Percentiles rank a stretch among this genome's conserved stretches.
Conservation (phyloP, 345 rosid genomes). For the Capsella bursapastoris region DNA sequence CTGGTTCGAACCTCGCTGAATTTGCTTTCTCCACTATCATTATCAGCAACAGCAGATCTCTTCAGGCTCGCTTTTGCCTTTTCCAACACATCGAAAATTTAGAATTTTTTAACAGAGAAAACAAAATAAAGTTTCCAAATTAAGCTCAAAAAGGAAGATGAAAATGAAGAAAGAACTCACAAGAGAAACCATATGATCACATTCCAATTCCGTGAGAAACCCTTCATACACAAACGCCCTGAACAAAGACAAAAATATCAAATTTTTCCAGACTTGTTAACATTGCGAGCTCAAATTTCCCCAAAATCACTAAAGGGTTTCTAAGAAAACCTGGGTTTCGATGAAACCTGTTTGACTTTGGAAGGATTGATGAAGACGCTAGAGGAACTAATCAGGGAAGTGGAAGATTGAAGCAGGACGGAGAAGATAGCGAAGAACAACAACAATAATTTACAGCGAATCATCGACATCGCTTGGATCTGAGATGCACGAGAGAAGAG, state of each 20-base stretch:
- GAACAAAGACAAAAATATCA: slow-evolving; percentile 26
- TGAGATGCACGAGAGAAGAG: background rate
- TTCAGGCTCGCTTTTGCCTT: slow-evolving; percentile 85
- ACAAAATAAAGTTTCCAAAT: slow-evolving; percentile 3
- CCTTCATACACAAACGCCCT: slow-evolving; percentile 97
- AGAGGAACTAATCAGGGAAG: slow-evolving; percentile 54
- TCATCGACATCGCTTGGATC: slow-evolving; percentile 33
- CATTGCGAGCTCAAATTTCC: background rate
- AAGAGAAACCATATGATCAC: slow-evolving; percentile 91
- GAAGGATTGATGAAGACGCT: slow-evolving; percentile 71
- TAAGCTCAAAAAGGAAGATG: slow-evolving; percentile 2
- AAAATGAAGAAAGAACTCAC: slow-evolving; percentile 49
- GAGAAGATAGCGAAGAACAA: slow-evolving; percentile 44
- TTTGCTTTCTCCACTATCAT: slow-evolving; percentile 75
- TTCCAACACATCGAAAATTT: slow-evolving; percentile 22
- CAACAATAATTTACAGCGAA: slow-evolving; percentile 36
- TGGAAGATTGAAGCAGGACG: slow-evolving; percentile 45
- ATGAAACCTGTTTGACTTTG: slow-evolving; percentile 81
- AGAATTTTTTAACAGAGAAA: background rate
- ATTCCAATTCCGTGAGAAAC: slow-evolving; percentile 88
- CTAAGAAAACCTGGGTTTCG: slow-evolving; percentile 68
- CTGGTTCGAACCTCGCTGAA: slow-evolving; percentile 92
- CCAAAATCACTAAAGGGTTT: background rate
- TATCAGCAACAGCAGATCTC: slow-evolving; percentile 97
- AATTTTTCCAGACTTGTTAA: background rate